Percentiles rank a stretch among this genome's conserved stretches.
phyloP scores from a whole-genome alignment of 1,139 yeast species.

The Magnusiomyces paraingens region DNA sequence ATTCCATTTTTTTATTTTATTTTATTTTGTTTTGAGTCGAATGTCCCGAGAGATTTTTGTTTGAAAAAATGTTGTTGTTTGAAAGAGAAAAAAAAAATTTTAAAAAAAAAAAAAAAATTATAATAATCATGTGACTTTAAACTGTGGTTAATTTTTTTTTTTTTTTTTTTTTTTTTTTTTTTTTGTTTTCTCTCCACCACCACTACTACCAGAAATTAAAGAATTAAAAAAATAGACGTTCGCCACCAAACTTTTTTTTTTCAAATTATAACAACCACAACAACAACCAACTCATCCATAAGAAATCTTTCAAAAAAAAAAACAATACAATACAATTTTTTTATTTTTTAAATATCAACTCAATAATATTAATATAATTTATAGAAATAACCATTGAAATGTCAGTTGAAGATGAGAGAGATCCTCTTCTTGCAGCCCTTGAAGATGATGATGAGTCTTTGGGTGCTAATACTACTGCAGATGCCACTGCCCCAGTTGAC shows the following conservation, averaged over 20 bases:
- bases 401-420: slow-evolving; percentile 24
- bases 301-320: too few species aligned
- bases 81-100: not conserved
- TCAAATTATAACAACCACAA: not conserved
- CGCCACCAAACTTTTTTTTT: not conserved
- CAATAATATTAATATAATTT: slow-evolving; percentile 4
- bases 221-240: not conserved
- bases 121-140: not conserved
- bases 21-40: not conserved
- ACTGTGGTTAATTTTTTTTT: not conserved
- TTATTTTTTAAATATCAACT: not conserved
- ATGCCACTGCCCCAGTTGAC: slow-evolving; percentile 37
- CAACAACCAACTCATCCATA: too few species aligned
- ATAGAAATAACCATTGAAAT: slow-evolving; percentile 4
- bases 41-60: too few species aligned
- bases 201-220: not conserved
- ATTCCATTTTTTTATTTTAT: slow-evolving; percentile 52
- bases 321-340: not conserved
- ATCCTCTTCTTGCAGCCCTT: slow-evolving; percentile 31
- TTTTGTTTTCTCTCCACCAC: slow-evolving; percentile 1
- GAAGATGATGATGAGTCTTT: slow-evolving; percentile 23
- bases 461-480: slow-evolving; percentile 9
- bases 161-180: not conserved
- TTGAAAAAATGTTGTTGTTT: not conserved
- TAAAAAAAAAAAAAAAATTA: not conserved